These are phyloP conservation scores for Pilaira anomala DNA, from an alignment of 192 early-diverging fungal species.

Conservation along the genomic window DNA sequence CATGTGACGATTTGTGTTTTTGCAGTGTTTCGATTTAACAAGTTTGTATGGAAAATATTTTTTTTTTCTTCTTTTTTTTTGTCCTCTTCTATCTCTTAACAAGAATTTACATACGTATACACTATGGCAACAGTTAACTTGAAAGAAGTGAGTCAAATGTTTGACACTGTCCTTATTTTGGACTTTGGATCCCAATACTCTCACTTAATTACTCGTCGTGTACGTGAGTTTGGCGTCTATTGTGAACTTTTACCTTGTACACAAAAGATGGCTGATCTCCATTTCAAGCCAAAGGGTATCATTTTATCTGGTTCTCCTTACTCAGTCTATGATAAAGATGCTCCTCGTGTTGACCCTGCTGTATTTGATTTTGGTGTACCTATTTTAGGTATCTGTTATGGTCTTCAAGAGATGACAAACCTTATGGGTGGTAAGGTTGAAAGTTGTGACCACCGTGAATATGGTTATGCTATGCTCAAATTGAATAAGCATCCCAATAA, in stretches of 20 bases:
- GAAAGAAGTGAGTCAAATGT: slow-evolving; percentile 65
- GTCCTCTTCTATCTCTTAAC: not conserved
- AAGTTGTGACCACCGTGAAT: slow-evolving; percentile 88
- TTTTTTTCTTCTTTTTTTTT: not conserved
- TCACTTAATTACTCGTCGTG: slow-evolving; percentile 92
- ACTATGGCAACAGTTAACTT: slow-evolving; percentile 45
- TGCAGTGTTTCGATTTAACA: too few relatives aligned
- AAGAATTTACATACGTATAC: not conserved
- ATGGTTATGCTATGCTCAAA: slow-evolving; percentile 83
- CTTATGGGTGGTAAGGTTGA: slow-evolving; percentile 86
- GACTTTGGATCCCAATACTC: slow-evolving; percentile 99
- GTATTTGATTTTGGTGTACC: slow-evolving; percentile 88
- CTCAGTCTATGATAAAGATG: slow-evolving; percentile 92
- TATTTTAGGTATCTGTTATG: slow-evolving; percentile 97
- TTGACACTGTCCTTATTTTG: slow-evolving; percentile 96
- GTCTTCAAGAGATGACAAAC: slow-evolving; percentile 94
- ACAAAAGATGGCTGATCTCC: slow-evolving; percentile 89
- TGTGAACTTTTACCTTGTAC: slow-evolving; percentile 98
- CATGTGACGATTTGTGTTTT: too few relatives aligned
- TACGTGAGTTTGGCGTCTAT: slow-evolving; percentile 97
- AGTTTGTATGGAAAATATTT: too few relatives aligned
- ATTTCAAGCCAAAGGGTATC: slow-evolving; percentile 95
- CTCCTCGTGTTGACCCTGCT: slow-evolving; percentile 92
- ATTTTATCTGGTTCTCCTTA: slow-evolving; percentile 96
- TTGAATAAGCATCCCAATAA: slow-evolving; percentile 61